Conservation (phyloP, 805 yeast genomes). For the Dipodascopsis tothii region DNA sequence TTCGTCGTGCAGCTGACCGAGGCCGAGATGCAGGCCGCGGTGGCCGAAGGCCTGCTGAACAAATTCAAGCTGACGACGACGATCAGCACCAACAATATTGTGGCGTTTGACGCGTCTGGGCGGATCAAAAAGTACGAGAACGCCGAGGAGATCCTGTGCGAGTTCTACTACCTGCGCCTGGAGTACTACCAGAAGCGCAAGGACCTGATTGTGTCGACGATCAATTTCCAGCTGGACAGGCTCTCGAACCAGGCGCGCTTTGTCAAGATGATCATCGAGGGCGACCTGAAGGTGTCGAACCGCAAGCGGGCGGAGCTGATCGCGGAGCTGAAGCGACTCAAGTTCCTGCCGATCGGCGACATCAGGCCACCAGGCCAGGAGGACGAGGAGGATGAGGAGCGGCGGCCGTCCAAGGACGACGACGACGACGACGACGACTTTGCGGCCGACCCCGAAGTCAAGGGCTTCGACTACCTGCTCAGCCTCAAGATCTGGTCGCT, state of each 20-base stretch:
- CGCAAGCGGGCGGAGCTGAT: conserved; percentile 60
- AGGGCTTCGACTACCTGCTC: conserved; percentile 78
- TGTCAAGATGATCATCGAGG: conserved; percentile 80
- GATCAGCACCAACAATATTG: conserved; percentile 77
- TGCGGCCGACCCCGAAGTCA: too few species aligned
- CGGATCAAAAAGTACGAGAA: conserved; percentile 74
- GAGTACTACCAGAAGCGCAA: conserved; percentile 89
- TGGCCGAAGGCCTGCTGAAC: conserved; percentile 68
- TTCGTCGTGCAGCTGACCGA: conserved; percentile 67
- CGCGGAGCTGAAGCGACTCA: conserved; percentile 50
- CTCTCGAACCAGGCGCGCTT: conserved; percentile 81
- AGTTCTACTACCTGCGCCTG: conserved; percentile 76
- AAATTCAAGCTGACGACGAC: conserved; percentile 69
- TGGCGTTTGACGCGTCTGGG: conserved; percentile 86
- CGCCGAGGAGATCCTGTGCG: conserved; percentile 70
- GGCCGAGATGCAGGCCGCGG: conserved; percentile 78
- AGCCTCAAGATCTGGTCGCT: conserved; percentile 78
- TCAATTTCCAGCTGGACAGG: conserved; percentile 68
- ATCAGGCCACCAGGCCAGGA: conserved; percentile 37
- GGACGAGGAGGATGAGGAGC: conserved; percentile 62
- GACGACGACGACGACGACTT: conserved; percentile 34
- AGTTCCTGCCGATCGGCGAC: conserved; percentile 49
- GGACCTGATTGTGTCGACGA: conserved; percentile 60
- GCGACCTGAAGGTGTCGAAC: conserved; percentile 62
- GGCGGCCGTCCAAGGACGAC: conserved; percentile 41